Percentiles rank a stretch among this genome's conserved stretches.
These are phyloP conservation scores for Cudoniella acicularis DNA, from an alignment of 495 filamentous ascomycete species.

Conservation along the genomic window DNA sequence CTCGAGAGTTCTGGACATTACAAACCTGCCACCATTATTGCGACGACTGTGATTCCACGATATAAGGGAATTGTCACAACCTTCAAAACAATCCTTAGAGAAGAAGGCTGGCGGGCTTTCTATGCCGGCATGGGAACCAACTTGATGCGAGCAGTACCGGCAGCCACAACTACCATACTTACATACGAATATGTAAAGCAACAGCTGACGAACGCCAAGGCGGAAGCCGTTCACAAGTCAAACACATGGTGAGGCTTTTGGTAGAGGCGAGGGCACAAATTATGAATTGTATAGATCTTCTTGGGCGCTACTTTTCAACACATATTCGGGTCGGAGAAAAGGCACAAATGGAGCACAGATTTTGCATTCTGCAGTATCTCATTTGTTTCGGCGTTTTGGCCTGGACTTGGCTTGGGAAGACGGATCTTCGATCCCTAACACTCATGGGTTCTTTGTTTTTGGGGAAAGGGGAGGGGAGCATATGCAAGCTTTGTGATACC, in stretches of 20 bases:
- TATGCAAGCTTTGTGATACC: neutral
- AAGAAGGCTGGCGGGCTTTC: constrained; percentile 96
- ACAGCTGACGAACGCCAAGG: constrained; percentile 31
- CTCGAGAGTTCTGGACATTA: constrained; percentile 34
- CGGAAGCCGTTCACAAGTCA: constrained; percentile 20
- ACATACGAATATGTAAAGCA: constrained; percentile 89
- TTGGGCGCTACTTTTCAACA: neutral
- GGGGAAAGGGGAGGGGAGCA: neutral
- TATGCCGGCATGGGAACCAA: constrained; percentile 98
- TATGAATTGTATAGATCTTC: constrained; percentile 3
- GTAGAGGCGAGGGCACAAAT: neutral
- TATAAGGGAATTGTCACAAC: constrained; percentile 83
- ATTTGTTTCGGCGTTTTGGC: neutral
- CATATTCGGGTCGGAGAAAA: neutral
- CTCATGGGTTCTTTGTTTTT: neutral
- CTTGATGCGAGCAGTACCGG: constrained; percentile 90
- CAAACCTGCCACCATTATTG: constrained; percentile 24
- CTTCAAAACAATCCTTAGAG: constrained; percentile 73
- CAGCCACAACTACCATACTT: constrained; percentile 94
- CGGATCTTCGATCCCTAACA: neutral
- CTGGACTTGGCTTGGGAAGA: neutral
- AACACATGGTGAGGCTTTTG: constrained; percentile 4
- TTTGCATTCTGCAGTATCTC: neutral
- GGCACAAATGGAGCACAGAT: neutral
- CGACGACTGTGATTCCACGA: constrained; percentile 45